Percentiles rank a stretch among this genome's conserved stretches.
phyloP scores from a whole-genome alignment of 1,139 yeast species.

The Scheffersomyces titani region DNA sequence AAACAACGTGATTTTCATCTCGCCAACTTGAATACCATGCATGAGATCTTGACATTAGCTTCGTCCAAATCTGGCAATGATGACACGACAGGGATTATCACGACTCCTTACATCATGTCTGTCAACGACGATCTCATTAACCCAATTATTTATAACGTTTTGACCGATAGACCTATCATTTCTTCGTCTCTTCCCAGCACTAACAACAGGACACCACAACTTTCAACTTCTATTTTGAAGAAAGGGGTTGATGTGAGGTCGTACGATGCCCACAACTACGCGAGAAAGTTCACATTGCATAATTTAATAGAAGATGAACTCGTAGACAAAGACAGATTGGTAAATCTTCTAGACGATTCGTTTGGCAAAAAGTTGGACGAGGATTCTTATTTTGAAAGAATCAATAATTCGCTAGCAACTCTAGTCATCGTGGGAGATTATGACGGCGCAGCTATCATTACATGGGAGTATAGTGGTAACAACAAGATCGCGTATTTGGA shows the following conservation, averaged over 20 bases:
- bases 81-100: slow-evolving; percentile 46
- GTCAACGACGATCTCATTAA: slow-evolving; percentile 53
- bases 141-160: slow-evolving; percentile 83
- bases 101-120: slow-evolving; percentile 47
- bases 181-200: slow-evolving; percentile 88
- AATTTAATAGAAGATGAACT: slow-evolving; percentile 48
- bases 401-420: slow-evolving; percentile 68
- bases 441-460: slow-evolving; percentile 91
- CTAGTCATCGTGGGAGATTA: slow-evolving; percentile 88
- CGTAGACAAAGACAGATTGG: slow-evolving; percentile 58
- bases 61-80: slow-evolving; percentile 34
- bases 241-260: slow-evolving; percentile 71
- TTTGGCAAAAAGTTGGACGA: slow-evolving; percentile 70
- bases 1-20: slow-evolving; percentile 51
- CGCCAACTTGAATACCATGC: slow-evolving; percentile 56
- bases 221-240: slow-evolving; percentile 78
- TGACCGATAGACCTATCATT: slow-evolving; percentile 90
- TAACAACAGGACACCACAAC: slow-evolving; percentile 60
- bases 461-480: slow-evolving; percentile 57
- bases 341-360: slow-evolving; percentile 71
- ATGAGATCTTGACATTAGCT: slow-evolving; percentile 35
- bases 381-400: slow-evolving; percentile 63
- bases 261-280: slow-evolving; percentile 35
- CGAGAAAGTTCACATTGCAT: slow-evolving; percentile 38
- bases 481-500: slow-evolving; percentile 70